A percentile compares a stretch with the other conserved stretches of the same genome.
These are phyloP conservation scores for Colletotrichum tanaceti DNA, from an alignment of 2,329 filamentous ascomycete species.

Conservation along the genomic window DNA sequence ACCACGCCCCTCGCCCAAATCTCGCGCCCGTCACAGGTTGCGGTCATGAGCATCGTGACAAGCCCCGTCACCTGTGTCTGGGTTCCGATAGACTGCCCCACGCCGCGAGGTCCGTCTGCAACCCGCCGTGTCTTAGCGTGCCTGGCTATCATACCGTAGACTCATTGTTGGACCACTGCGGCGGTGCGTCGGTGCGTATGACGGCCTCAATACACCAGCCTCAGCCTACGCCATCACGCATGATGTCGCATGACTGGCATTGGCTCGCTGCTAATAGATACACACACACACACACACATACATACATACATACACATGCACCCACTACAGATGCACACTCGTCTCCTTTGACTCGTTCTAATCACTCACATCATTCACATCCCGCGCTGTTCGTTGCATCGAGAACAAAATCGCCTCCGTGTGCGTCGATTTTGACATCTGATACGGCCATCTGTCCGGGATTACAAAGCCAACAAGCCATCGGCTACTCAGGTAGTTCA, in stretches of 20 bases:
- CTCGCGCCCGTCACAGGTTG: constrained; percentile 29
- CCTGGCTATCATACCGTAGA: constrained; percentile 13
- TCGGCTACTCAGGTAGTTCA: constrained; percentile 1
- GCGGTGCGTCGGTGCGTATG: constrained; percentile 3
- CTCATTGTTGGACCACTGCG: constrained; percentile 30
- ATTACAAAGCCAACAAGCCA: not conserved
- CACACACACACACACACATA: not conserved
- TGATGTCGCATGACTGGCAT: constrained; percentile 35
- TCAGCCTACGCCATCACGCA: constrained; percentile 35
- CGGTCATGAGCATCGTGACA: constrained; percentile 24
- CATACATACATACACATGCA: constrained; percentile 3
- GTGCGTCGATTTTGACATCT: constrained; percentile 29
- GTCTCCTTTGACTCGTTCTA: too few species aligned
- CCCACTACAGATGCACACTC: not conserved
- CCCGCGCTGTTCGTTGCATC: constrained; percentile 12
- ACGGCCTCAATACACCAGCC: constrained; percentile 32
- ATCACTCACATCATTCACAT: not conserved
- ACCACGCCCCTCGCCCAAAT: constrained; percentile 32
- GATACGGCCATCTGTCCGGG: constrained; percentile 23
- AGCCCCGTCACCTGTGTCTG: constrained; percentile 36
- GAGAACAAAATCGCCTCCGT: constrained; percentile 4
- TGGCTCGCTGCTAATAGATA: constrained; percentile 34
- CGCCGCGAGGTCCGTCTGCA: not conserved
- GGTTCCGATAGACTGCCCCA: constrained; percentile 5
- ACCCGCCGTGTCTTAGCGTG: constrained; percentile 15